These are phyloP conservation scores for Arabidopsis hybrid DNA, from an alignment of 441 rosid species.

Conservation along the genomic window DNA sequence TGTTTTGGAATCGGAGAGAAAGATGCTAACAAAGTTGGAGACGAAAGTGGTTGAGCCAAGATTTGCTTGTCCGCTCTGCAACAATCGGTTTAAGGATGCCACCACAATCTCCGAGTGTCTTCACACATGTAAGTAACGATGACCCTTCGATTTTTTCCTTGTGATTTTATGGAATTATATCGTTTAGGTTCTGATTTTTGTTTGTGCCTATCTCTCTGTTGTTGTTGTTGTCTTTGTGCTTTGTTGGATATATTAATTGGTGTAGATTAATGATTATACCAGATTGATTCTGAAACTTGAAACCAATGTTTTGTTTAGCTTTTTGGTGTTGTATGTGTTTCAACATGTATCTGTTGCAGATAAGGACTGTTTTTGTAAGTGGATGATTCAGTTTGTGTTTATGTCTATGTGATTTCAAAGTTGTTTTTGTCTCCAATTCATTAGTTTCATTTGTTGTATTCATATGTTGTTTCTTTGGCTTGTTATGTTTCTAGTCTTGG, in stretches of 20 bases:
- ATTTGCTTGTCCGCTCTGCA: conserved; percentile 35
- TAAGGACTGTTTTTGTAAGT: not conserved
- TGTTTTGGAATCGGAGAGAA: conserved; percentile 1
- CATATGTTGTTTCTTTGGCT: not conserved
- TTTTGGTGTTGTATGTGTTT: not conserved
- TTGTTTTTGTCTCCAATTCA: conserved; percentile 1
- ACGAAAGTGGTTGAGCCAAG: not conserved
- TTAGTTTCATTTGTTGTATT: not conserved
- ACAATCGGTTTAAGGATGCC: conserved; percentile 10
- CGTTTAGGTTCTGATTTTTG: not conserved
- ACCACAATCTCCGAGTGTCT: conserved; percentile 40
- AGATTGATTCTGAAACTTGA: not conserved
- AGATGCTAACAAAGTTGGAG: not conserved
- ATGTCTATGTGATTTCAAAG: not conserved
- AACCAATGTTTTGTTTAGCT: not conserved
- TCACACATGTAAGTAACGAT: conserved; percentile 35
- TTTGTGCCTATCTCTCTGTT: not conserved
- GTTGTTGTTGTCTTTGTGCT: not conserved
- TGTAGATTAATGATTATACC: too few species aligned
- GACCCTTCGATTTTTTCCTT: not conserved
- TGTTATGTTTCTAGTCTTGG: conserved; percentile 6
- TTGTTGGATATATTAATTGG: not conserved
- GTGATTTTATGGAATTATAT: not conserved
- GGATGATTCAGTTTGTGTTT: not conserved
- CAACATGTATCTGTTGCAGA: not conserved